Evolutionary conservation across 2,329 filamentous ascomycete species (phyloP), one percentile per base, ranked within the genome.

Genomic region (Penicillium sp.): DNA sequence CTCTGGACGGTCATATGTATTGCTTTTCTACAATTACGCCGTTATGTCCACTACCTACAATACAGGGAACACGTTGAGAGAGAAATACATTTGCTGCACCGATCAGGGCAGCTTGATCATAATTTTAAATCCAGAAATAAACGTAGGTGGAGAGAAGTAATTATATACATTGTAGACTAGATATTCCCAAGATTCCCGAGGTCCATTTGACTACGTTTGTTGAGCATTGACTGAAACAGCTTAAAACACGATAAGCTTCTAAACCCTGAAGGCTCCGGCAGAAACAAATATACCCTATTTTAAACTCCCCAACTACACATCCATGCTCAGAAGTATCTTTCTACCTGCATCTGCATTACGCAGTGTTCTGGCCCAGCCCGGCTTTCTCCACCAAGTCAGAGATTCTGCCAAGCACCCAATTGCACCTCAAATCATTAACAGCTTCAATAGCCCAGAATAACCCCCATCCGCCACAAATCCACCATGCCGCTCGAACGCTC

Each of bases 401-500:
- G 31, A 60, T 65, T 57, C 60, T 56, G 54, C 62, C 54, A 31
- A 45, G 40, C 46, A 13, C 47, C 49, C 29, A 46, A 50, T 52
- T 51, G 21, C 43, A 50, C 48, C 29, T 56, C 47, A 43, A 42
- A 53, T 57, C 41, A 54, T 50, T 57, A 50, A 51, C 54, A 61
- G 48, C 54, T 57, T 57, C 50, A 47, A 43, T 47, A 50, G 50
- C 52, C 47, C 42, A 33, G n/a, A 43, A 51, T 21, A 51, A 41
- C 7, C 13, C 23, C 40, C 21, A n/a, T 49, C 25, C 41, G 52
- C 33, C 37, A 19, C 48, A 58, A 56, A 35, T 27, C 42, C 58
- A 67, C 41, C 12, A 80, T 80, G 78, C 71, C 78, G 27, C 69
- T 79, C 23, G 66, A 71, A 57, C 77, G 75, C 43, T 88, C 86